These are phyloP conservation scores for Coemansia sp. DNA, from an alignment of 192 early-diverging fungal genomes.

Conservation along the genomic window DNA sequence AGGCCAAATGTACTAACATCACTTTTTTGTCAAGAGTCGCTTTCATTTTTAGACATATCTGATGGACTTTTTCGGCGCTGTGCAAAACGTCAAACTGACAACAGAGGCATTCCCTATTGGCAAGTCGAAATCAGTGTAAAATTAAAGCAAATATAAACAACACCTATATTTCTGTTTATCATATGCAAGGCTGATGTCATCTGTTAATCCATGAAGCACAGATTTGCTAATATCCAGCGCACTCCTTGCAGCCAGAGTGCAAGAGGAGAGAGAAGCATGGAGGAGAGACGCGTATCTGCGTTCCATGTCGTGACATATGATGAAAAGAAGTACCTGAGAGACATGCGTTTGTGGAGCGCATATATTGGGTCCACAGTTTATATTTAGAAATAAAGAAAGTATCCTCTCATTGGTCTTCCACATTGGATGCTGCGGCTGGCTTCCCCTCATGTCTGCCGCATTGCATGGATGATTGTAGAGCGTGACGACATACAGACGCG, in stretches of 20 bases:
- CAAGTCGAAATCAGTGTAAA: conserved; percentile 6
- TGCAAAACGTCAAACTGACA: conserved; percentile 88
- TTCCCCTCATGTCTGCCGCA: background rate
- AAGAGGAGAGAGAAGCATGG: background rate
- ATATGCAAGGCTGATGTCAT: background rate
- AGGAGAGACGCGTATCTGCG: background rate
- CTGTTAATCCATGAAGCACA: background rate
- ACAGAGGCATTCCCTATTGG: conserved; percentile 40
- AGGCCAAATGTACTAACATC: background rate
- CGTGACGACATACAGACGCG: background rate
- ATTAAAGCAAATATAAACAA: conserved; percentile 1
- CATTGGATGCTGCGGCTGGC: background rate
- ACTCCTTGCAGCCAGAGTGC: background rate
- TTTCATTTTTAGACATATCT: conserved; percentile 61
- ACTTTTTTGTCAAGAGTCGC: background rate
- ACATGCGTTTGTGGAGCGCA: background rate
- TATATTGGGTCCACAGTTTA: background rate
- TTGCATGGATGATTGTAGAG: conserved; percentile 2
- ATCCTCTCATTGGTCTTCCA: background rate
- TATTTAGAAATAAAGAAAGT: background rate
- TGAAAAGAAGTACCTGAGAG: background rate
- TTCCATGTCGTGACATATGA: background rate
- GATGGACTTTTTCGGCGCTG: conserved; percentile 96
- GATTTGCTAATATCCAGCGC: background rate
- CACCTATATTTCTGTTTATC: background rate